phyloP scores from a whole-genome alignment of 208 protist species.

The Novymonas esmeraldas region DNA sequence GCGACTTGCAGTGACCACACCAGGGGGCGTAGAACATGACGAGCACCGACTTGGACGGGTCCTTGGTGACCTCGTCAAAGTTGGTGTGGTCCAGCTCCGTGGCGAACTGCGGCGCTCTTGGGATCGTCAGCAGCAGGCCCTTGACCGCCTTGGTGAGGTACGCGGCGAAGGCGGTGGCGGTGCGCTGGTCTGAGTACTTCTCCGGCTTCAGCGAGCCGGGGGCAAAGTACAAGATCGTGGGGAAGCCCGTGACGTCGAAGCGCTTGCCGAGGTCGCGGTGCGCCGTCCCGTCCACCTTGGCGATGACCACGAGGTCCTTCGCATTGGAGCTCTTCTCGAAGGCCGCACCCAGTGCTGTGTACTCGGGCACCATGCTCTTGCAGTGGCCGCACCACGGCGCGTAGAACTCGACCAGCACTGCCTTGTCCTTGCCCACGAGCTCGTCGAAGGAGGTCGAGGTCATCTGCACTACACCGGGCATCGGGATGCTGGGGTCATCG shows the following conservation, averaged over 20 bases:
- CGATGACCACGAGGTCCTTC: slow-evolving; percentile 55
- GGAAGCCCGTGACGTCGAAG: slow-evolving; percentile 58
- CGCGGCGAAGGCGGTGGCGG: slow-evolving; percentile 34
- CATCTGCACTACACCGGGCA: slow-evolving; percentile 50
- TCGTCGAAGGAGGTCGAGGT: slow-evolving; percentile 57
- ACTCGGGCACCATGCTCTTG: slow-evolving; percentile 60
- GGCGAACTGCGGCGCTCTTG: slow-evolving; percentile 28
- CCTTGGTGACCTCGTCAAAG: slow-evolving; percentile 44
- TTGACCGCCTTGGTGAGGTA: slow-evolving; percentile 43
- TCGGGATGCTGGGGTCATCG: slow-evolving; percentile 31
- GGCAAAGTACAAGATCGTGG: slow-evolving; percentile 82
- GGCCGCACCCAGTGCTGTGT: slow-evolving; percentile 39
- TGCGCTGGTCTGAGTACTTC: slow-evolving; percentile 44
- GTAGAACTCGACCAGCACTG: slow-evolving; percentile 86
- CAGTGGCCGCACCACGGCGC: slow-evolving; percentile 90
- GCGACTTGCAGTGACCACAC: slow-evolving; percentile 90
- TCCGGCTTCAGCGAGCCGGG: slow-evolving; percentile 36
- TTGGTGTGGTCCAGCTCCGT: slow-evolving; percentile 39
- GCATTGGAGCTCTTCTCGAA: slow-evolving; percentile 22
- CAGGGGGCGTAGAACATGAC: slow-evolving; percentile 83
- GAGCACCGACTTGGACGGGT: slow-evolving; percentile 54
- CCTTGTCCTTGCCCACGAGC: slow-evolving; percentile 46
- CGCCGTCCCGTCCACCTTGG: slow-evolving; percentile 62
- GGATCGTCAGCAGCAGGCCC: slow-evolving; percentile 29
- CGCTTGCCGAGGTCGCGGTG: slow-evolving; percentile 40